Conservation (phyloP, 2,329 filamentous ascomycete genomes). For the Trichoderma endophyticum region DNA sequence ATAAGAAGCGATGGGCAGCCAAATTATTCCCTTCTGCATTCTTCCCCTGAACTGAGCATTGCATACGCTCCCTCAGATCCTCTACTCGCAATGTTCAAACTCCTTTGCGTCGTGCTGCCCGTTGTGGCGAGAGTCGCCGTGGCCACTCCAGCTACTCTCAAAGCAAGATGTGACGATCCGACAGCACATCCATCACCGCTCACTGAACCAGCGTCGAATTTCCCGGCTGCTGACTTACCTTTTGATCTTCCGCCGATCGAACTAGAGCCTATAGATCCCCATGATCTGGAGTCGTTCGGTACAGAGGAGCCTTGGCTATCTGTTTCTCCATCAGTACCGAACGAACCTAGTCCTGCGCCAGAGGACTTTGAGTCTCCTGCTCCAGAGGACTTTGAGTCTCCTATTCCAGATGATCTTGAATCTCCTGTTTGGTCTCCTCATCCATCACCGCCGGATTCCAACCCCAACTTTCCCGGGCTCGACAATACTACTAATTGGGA, state of each 20-base stretch:
- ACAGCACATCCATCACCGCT: background rate
- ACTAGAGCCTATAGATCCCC: background rate
- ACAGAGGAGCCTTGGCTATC: background rate
- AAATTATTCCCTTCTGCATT: background rate
- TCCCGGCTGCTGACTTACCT: background rate
- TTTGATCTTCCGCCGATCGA: background rate
- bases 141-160: constrained; percentile 19
- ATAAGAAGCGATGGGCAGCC: background rate
- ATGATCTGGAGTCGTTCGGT: background rate
- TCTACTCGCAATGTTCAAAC: constrained; percentile 24
- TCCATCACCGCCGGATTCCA: background rate
- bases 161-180: background rate
- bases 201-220: background rate
- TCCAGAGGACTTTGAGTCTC: background rate
- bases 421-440: background rate
- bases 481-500: background rate
- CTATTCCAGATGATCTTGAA: background rate
- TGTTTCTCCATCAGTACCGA: background rate
- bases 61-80: background rate
- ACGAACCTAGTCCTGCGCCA: background rate
- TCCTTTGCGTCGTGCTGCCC: constrained; percentile 25
- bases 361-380: background rate
- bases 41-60: background rate
- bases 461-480: background rate
- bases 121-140: constrained; percentile 27